phyloP scores from a whole-genome alignment of 202 grass and related monocot species.

The Musa balbisiana region DNA sequence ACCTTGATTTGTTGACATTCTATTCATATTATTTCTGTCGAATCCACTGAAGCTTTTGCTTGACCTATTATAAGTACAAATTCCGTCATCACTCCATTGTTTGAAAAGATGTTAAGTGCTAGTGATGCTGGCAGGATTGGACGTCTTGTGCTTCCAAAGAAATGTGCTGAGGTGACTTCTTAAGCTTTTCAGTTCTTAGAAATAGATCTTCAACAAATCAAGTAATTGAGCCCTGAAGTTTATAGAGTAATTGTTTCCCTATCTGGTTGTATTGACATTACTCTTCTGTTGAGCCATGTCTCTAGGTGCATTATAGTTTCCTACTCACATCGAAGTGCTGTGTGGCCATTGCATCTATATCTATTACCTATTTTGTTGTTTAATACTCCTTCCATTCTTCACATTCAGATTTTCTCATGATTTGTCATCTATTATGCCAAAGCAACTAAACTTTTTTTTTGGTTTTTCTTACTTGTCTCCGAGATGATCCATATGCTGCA shows the following conservation, averaged over 20 bases:
- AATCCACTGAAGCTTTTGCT: constrained; percentile 33
- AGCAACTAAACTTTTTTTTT: no score
- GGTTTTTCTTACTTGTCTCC: no score
- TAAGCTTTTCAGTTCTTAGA: background rate
- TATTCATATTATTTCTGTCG: constrained; percentile 8
- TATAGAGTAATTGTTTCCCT: background rate
- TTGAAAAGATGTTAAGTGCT: constrained; percentile 98
- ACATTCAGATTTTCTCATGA: no score
- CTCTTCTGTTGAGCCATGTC: background rate
- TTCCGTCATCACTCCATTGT: constrained; percentile 81
- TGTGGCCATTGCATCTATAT: no score
- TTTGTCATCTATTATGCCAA: no score
- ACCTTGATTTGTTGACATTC: background rate
- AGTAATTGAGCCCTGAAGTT: background rate
- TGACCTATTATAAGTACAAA: constrained; percentile 69
- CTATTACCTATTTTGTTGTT: no score
- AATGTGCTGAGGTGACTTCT: constrained; percentile 82
- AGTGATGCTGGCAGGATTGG: constrained; percentile 98
- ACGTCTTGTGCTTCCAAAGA: constrained; percentile 95
- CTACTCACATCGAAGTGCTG: no score
- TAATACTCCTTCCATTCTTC: no score
- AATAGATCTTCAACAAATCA: background rate
- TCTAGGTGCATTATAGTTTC: no score
- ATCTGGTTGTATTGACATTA: background rate
- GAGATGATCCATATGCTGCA: no score